Conservation (phyloP, 331 rosid species). For the Rhamnella rubrinervis region DNA sequence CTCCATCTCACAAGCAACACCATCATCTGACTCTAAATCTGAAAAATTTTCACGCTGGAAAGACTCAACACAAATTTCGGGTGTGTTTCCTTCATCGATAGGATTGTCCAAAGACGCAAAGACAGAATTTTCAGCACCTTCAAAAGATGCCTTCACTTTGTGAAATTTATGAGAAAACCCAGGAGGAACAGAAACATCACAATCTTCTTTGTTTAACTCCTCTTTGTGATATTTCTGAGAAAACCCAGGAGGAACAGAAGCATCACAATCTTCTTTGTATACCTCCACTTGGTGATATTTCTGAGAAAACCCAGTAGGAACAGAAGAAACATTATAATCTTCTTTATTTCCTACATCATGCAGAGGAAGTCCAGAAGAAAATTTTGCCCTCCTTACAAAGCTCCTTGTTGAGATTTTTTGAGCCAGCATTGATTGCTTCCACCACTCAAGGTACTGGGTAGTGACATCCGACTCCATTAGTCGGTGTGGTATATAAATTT, state of each 20-base stretch:
- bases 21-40: no score
- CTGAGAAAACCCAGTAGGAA: not conserved
- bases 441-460: slow-evolving; percentile 42
- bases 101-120: no score
- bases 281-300: no score
- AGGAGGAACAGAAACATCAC: not conserved
- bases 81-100: no score
- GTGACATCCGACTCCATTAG: slow-evolving; percentile 36
- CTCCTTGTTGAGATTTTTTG: not conserved
- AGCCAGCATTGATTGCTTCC: slow-evolving; percentile 26
- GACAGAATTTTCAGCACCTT: no score
- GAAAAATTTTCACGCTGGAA: no score
- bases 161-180: not conserved
- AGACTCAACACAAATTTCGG: no score
- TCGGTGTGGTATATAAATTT: slow-evolving; percentile 37
- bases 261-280: not conserved
- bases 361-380: not conserved
- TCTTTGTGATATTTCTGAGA: no score
- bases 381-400: not conserved
- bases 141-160: no score
- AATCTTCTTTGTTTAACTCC: no score
- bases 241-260: not conserved
- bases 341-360: not conserved
- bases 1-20: no score
- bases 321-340: not conserved